Base-by-base conservation (phyloP, 371 early-diverging fungal species). In the Mucor plumbeus region DNA sequence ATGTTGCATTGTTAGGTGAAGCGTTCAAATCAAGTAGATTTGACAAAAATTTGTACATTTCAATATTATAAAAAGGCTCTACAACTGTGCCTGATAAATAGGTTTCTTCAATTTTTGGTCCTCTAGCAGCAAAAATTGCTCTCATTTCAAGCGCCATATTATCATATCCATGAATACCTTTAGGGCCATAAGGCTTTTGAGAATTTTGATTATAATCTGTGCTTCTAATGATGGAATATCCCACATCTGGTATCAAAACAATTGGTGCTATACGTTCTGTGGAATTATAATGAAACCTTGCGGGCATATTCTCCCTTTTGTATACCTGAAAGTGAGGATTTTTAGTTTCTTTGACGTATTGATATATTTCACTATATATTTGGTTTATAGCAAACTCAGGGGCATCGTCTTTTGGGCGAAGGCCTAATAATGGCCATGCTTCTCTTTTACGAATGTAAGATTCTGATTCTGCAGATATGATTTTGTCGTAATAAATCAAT, bases 131-230 rank as follows among this genome's bases (percentile, higher is more conserved):
- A 75, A 97, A 96, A 21, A 94, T 85, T 1, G 95, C 93, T 15
- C 88, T 89, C 96, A 97, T 97, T 8, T 91, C 89, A 3, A 78
- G 76, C 31, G 84, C 74, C 53, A 82, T 59, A 72, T 91, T 88
- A 71, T 95, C 92, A 78, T 94, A 97, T 0, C 96, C 96, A 74
- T 96, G 97, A n/a, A 85, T 84, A 1, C 95, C 97, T 19, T 36
- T 43, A 3, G 78, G 72, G 11, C 41, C 26, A 47, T 61, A 56
- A 14, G 26, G 39, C 17, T 54, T 21, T 43, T 50, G 48, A 10
- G 38, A 31, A 26, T 26, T 61, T 8, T 38, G 19, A 10, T 62
- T 17, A 21, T 34, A 47, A 41, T 65, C 65, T 8, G 65, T 65
- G 14, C 63, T 68, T 21, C 47, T 44, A 26, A 72, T 64, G 38